These are phyloP conservation scores for Saturnispora gosingensis DNA, from an alignment of 805 yeast genomes.

Conservation along the genomic window DNA sequence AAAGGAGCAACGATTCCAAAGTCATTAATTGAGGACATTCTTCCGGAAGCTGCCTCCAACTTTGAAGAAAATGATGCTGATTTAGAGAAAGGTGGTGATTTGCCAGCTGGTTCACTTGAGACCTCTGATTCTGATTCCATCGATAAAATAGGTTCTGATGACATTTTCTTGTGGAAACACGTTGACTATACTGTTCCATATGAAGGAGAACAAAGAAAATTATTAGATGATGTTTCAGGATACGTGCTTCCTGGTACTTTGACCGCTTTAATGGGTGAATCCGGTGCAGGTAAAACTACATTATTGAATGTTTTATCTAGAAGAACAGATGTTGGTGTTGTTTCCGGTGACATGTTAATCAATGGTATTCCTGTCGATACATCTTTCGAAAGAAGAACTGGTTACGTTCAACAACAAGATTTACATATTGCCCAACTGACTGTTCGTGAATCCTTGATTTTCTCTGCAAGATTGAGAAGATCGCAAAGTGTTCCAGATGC, in stretches of 20 bases:
- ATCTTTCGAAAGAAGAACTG: conserved; percentile 45
- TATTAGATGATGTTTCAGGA: conserved; percentile 38
- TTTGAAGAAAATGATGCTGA: background rate
- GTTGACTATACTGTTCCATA: conserved; percentile 49
- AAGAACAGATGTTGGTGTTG: conserved; percentile 41
- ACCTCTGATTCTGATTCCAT: conserved; percentile 41
- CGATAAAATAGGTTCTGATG: conserved; percentile 36
- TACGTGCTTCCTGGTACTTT: conserved; percentile 44
- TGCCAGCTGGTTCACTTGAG: conserved; percentile 31
- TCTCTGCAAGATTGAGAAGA: conserved; percentile 41
- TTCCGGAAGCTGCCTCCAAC: conserved; percentile 8
- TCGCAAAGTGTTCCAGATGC: conserved; percentile 33
- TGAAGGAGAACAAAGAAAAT: conserved; percentile 31
- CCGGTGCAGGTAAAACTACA: conserved; percentile 60
- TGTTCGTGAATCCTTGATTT: conserved; percentile 40
- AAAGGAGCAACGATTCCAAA: conserved; percentile 22
- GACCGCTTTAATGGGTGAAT: conserved; percentile 57
- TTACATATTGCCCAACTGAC: conserved; percentile 40
- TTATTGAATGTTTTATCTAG: conserved; percentile 44
- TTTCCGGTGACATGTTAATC: conserved; percentile 52
- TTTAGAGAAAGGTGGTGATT: conserved; percentile 17
- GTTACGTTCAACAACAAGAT: conserved; percentile 51
- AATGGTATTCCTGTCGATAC: conserved; percentile 41
- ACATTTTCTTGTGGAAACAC: conserved; percentile 54
- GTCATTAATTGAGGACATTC: conserved; percentile 22